Conservation (phyloP, 2,329 filamentous ascomycete species). For the Alternaria burnsii region DNA sequence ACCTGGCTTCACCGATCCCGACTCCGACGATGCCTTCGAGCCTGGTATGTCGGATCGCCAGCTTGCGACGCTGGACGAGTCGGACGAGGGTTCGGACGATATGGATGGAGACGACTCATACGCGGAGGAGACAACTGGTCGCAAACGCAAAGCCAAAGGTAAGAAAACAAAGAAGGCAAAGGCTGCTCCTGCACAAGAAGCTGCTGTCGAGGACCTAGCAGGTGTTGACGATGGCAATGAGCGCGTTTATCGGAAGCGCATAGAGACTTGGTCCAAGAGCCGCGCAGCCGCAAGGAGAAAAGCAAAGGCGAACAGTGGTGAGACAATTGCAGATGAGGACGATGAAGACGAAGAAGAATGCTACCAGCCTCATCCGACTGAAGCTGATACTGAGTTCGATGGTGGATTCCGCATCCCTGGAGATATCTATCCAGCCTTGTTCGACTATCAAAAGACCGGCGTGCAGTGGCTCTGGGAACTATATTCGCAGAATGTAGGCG, state of each 20-base stretch:
- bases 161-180: conserved; percentile 40
- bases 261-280: conserved; percentile 77
- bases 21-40: conserved; percentile 54
- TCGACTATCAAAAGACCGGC: conserved; percentile 96
- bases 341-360: conserved; percentile 71
- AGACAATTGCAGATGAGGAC: conserved; percentile 40
- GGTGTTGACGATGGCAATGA: conserved; percentile 91
- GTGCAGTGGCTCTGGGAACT: conserved; percentile 97
- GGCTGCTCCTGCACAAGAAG: conserved; percentile 28
- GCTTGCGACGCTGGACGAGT: conserved; percentile 51
- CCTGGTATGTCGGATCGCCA: conserved; percentile 53
- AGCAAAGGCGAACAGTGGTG: conserved; percentile 48
- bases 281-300: conserved; percentile 67
- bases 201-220: conserved; percentile 62
- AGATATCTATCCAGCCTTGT: conserved; percentile 90
- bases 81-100: conserved; percentile 47
- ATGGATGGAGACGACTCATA: conserved; percentile 51
- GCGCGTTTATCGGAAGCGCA: conserved; percentile 75
- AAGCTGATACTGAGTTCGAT: conserved; percentile 77
- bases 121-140: conserved; percentile 48
- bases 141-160: conserved; percentile 49
- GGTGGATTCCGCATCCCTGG: conserved; percentile 84
- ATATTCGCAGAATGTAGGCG: conserved; percentile 87
- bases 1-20: conserved; percentile 35
- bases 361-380: conserved; percentile 85